A percentile compares a stretch with the other conserved stretches of the same genome.
Evolutionary conservation across 192 early-diverging fungal species (phyloP).

Genomic region (Coemansia aciculifera): DNA sequence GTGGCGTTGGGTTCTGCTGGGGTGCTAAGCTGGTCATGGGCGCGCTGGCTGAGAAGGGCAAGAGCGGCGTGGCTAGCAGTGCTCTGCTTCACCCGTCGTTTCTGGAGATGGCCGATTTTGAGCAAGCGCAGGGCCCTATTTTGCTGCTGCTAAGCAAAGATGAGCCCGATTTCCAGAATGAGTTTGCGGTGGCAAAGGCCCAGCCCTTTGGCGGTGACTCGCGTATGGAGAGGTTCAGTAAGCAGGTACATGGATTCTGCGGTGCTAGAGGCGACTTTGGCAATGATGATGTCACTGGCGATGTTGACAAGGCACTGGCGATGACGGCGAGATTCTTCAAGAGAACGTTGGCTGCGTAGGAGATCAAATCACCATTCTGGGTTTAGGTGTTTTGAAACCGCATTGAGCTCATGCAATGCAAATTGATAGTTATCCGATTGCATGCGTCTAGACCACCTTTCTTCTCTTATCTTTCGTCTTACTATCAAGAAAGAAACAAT

Average conservation of each 20-base stretch:
- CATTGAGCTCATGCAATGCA: too few species aligned
- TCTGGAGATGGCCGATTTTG: constrained; percentile 51
- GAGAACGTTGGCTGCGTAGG: neutral
- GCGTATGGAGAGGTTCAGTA: constrained; percentile 44
- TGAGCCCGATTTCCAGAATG: constrained; percentile 34
- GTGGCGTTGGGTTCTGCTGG: constrained; percentile 71
- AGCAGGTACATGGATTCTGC: constrained; percentile 42
- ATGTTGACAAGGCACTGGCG: constrained; percentile 10
- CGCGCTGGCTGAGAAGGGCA: constrained; percentile 42
- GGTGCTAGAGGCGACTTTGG: constrained; percentile 51
- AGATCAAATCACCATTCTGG: neutral
- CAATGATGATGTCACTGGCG: constrained; percentile 10
- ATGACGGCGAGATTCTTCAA: constrained; percentile 16
- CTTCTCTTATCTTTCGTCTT: neutral
- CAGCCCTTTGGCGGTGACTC: constrained; percentile 49
- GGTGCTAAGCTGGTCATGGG: constrained; percentile 59
- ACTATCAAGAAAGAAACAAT: neutral
- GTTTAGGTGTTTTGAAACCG: neutral
- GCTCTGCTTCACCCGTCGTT: constrained; percentile 62
- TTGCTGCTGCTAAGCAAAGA: constrained; percentile 59
- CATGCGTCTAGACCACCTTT: neutral
- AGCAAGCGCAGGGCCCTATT: constrained; percentile 58
- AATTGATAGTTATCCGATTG: neutral
- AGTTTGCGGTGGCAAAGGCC: constrained; percentile 16
- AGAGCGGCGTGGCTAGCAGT: constrained; percentile 41